A percentile compares a stretch with the other conserved stretches of the same genome.
Evolutionary conservation across 306 rosid species (phyloP).

Genomic region (Dryas octopetala): DNA sequence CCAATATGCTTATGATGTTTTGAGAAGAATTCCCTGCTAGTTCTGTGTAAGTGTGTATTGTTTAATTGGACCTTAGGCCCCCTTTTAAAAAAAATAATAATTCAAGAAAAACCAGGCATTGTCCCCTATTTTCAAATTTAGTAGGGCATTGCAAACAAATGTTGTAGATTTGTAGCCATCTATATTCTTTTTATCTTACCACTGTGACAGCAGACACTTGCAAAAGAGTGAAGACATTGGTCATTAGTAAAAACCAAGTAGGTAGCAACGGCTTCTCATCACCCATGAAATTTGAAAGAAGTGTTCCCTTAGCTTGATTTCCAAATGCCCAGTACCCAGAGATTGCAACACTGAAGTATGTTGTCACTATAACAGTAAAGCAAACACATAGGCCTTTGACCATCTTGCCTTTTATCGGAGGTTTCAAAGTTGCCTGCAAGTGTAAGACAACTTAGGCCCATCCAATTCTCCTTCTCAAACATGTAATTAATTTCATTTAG

Average conservation of each 20-base stretch:
- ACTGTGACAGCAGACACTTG: conserved; percentile 64
- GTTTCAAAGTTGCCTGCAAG: conserved; percentile 74
- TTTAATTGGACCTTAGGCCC: too few species aligned
- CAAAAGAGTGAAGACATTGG: conserved; percentile 52
- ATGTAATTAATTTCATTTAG: too few species aligned
- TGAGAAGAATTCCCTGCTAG: too few species aligned
- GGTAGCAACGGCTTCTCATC: conserved; percentile 42
- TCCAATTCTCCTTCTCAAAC: too few species aligned
- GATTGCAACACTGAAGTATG: conserved; percentile 56
- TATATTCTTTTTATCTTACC: conserved; percentile 36
- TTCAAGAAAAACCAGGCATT: too few species aligned
- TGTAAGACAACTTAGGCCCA: not conserved
- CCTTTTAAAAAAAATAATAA: too few species aligned
- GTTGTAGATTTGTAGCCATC: too few species aligned
- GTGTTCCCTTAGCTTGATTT: conserved; percentile 43
- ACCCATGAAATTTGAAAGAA: conserved; percentile 55
- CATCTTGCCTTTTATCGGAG: conserved; percentile 84
- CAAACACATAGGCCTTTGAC: conserved; percentile 74
- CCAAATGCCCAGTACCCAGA: conserved; percentile 96
- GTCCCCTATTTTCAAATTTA: too few species aligned
- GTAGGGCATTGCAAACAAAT: not conserved
- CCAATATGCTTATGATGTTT: too few species aligned
- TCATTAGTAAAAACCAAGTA: conserved; percentile 68
- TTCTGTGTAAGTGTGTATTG: too few species aligned
- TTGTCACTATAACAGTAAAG: conserved; percentile 49